Conservation (phyloP, 257 asterid species). For the Misopates orontium region DNA sequence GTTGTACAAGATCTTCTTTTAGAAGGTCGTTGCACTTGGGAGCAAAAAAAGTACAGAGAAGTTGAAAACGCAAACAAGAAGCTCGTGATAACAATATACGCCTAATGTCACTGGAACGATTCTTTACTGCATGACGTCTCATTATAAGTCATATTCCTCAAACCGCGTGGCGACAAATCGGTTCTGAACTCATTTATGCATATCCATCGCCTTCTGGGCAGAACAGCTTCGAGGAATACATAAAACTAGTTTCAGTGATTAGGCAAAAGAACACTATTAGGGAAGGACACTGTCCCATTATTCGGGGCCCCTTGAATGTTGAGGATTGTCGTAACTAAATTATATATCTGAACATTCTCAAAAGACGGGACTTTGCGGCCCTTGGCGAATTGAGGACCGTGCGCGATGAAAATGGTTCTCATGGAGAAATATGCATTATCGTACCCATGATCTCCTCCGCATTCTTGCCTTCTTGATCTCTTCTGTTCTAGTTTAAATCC, state of each 20-base stretch:
- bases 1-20: neutral
- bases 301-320: conserved; percentile 59
- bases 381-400: conserved; percentile 66
- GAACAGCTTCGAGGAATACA: neutral
- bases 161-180: neutral
- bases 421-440: conserved; percentile 71
- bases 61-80: conserved; percentile 4
- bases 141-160: conserved; percentile 9
- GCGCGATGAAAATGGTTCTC: conserved; percentile 72
- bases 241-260: conserved; percentile 24
- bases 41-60: conserved; percentile 7
- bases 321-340: conserved; percentile 58
- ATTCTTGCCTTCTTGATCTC: conserved; percentile 46
- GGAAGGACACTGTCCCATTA: conserved; percentile 58
- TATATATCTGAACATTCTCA: conserved; percentile 71
- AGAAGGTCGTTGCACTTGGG: neutral
- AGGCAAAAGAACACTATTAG: conserved; percentile 53
- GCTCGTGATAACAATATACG: neutral
- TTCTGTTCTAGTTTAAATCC: conserved; percentile 62
- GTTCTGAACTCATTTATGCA: neutral
- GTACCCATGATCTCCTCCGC: conserved; percentile 86
- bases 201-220: neutral
- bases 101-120: neutral
- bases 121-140: neutral
- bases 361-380: conserved; percentile 66